Conservation (phyloP, 805 yeast species). For the Yarrowia porcina region DNA sequence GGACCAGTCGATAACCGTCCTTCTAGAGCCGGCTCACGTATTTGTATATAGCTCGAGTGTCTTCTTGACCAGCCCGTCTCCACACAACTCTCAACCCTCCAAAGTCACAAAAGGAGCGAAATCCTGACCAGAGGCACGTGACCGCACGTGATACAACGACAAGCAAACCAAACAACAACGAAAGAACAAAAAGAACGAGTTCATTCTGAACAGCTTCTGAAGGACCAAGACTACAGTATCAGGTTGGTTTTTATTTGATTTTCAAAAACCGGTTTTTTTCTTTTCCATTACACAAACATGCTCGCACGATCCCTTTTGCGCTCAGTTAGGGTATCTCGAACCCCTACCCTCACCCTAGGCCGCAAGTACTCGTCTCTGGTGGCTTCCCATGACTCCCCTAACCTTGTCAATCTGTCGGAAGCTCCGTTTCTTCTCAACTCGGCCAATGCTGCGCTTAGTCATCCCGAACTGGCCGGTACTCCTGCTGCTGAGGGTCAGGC, state of each 20-base stretch:
- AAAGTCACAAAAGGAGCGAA: conserved; percentile 2
- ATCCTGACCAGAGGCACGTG: too few relatives aligned
- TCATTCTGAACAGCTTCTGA: too few relatives aligned
- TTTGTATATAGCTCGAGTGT: not conserved
- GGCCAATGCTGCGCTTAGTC: conserved; percentile 29
- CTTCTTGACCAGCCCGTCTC: not conserved
- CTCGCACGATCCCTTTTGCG: not conserved
- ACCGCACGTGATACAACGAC: too few relatives aligned
- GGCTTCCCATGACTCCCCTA: conserved; percentile 26
- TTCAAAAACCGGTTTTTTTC: too few relatives aligned
- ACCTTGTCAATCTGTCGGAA: conserved; percentile 32
- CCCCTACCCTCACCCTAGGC: too few relatives aligned
- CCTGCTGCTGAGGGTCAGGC: conserved; percentile 30
- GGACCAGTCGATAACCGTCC: conserved; percentile 11
- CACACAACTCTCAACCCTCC: not conserved
- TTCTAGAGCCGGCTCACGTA: not conserved
- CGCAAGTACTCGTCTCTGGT: not conserved
- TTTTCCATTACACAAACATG: too few relatives aligned
- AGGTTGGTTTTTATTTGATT: too few relatives aligned
- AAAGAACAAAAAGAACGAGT: too few relatives aligned
- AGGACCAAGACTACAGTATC: too few relatives aligned
- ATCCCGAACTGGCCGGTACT: conserved; percentile 30
- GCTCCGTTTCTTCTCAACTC: conserved; percentile 34
- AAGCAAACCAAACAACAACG: too few relatives aligned
- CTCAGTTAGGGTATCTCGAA: too few relatives aligned